Evolutionary conservation across 2,329 filamentous ascomycete genomes (phyloP).

Genomic region (Scedosporium minutisporum): DNA sequence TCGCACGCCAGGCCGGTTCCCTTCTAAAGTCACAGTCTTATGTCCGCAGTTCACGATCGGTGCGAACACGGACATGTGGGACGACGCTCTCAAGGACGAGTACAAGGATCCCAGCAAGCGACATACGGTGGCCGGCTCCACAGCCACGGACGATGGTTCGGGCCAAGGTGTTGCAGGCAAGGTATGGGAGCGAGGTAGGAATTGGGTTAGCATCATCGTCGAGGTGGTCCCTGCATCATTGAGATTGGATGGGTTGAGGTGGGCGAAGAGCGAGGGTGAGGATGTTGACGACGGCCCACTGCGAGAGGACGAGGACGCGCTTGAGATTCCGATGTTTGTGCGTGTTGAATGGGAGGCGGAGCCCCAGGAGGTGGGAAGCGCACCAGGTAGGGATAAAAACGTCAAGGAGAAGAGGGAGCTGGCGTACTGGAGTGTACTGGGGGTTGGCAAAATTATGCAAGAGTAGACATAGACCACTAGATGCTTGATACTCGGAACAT

Average conservation of each 20-base stretch:
- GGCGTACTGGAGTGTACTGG: constrained; percentile 92
- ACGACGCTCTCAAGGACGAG: constrained; percentile 67
- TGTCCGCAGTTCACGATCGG: constrained; percentile 93
- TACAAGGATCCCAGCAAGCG: constrained; percentile 25
- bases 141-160: constrained; percentile 23
- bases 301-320: constrained; percentile 49
- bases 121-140: constrained; percentile 29
- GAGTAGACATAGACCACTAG: constrained; percentile 16
- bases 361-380: constrained; percentile 50
- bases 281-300: constrained; percentile 36
- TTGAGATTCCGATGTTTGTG: constrained; percentile 94
- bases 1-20: constrained; percentile 65
- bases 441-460: constrained; percentile 68
- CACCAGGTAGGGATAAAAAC: constrained; percentile 43
- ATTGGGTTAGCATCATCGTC: constrained; percentile 90
- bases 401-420: constrained; percentile 73
- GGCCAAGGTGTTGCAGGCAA: constrained; percentile 69
- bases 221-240: constrained; percentile 68
- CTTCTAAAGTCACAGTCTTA: constrained; percentile 76
- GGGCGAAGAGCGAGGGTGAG: constrained; percentile 21
- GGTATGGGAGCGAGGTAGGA: constrained; percentile 88
- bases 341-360: constrained; percentile 83
- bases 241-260: constrained; percentile 24
- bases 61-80: constrained; percentile 79
- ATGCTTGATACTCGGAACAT: neutral